Conservation (phyloP, 768 basidiomycete species). For the Termitomyces sp. region DNA sequence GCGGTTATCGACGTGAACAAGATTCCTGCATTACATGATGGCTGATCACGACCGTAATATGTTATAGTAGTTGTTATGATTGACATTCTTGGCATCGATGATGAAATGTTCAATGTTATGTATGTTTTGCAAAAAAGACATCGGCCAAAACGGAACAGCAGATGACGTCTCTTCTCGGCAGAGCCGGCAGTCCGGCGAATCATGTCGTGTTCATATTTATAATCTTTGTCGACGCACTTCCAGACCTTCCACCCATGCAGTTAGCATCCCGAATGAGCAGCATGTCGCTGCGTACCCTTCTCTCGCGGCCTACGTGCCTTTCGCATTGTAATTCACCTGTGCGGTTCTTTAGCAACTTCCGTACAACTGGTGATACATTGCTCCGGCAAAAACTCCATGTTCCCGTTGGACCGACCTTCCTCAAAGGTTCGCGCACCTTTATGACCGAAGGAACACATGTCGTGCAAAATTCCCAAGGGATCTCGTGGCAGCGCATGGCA, state of each 20-base stretch:
- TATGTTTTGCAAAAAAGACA: too few species aligned
- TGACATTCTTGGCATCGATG: too few species aligned
- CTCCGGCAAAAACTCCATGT: slow-evolving; percentile 21
- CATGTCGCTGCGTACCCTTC: slow-evolving; percentile 8
- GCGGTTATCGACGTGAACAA: slow-evolving; percentile 58
- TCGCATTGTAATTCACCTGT: neutral
- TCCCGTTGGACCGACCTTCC: slow-evolving; percentile 15
- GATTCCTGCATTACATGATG: slow-evolving; percentile 29
- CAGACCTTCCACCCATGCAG: slow-evolving; percentile 6
- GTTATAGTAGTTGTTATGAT: neutral
- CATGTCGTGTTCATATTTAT: neutral
- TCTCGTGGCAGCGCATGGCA: slow-evolving; percentile 32
- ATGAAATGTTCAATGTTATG: too few species aligned
- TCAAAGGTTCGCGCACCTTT: slow-evolving; percentile 36
- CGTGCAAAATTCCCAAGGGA: slow-evolving; percentile 22
- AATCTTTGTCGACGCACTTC: neutral
- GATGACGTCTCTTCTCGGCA: slow-evolving; percentile 5
- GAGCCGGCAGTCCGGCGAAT: neutral
- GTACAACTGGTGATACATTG: slow-evolving; percentile 23
- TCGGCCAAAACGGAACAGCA: too few species aligned
- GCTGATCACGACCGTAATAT: neutral
- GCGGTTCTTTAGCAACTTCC: slow-evolving; percentile 20
- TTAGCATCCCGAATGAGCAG: slow-evolving; percentile 4
- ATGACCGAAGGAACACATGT: slow-evolving; percentile 36
- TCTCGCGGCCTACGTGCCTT: slow-evolving; percentile 3